phyloP scores from a whole-genome alignment of 495 filamentous ascomycete species.

The Lophiotrema nucula region DNA sequence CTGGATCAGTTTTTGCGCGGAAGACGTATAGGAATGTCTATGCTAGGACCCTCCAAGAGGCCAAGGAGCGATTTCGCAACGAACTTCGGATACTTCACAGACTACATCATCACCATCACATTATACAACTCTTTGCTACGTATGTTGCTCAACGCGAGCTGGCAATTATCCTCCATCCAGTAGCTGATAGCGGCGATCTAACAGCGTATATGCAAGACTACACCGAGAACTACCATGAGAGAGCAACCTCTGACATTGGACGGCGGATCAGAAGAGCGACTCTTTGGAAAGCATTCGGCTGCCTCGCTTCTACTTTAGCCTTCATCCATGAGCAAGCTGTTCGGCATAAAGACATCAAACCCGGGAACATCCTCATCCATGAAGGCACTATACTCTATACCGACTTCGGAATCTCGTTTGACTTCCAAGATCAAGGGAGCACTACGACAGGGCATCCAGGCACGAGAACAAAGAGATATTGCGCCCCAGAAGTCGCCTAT shows the following conservation, averaged over 20 bases:
- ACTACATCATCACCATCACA: conserved; percentile 1
- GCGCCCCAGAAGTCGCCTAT: conserved; percentile 14
- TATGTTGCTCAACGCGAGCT: conserved; percentile 3
- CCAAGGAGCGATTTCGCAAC: not conserved
- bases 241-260: not conserved
- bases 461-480: conserved; percentile 1
- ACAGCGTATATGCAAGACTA: not conserved
- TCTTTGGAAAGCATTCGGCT: conserved; percentile 6
- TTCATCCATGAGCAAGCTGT: conserved; percentile 20
- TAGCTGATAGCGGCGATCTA: conserved; percentile 4
- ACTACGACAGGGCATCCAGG: not conserved
- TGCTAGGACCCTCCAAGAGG: not conserved
- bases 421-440: not conserved
- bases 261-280: not conserved
- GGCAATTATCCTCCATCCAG: conserved; percentile 5
- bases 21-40: not conserved
- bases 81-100: conserved; percentile 3
- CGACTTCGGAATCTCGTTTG: conserved; percentile 20
- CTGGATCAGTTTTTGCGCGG: not conserved
- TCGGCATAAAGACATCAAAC: conserved; percentile 27
- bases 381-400: conserved; percentile 8
- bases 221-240: too few species aligned
- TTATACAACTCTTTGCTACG: conserved; percentile 10
- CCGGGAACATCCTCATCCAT: conserved; percentile 24
- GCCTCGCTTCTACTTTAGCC: conserved; percentile 7